A percentile compares a stretch with the other conserved stretches of the same genome.
Evolutionary conservation across 139 green algal species (phyloP).

Genomic region (Limnomonas spitsbergensis): DNA sequence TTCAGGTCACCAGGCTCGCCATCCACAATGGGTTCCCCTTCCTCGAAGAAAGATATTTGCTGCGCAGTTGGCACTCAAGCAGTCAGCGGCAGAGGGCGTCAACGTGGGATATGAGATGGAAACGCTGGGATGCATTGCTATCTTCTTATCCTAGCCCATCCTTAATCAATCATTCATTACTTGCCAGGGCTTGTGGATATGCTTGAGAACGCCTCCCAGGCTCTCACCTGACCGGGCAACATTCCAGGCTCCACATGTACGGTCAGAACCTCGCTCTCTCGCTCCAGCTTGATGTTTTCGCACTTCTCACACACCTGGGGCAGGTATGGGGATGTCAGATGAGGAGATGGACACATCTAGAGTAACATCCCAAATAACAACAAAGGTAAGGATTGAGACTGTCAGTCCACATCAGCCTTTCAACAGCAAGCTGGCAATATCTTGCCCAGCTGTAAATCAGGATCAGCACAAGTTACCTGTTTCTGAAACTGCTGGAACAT

Average conservation of each 20-base stretch:
- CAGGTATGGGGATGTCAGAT: background rate
- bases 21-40: slow-evolving; percentile 90
- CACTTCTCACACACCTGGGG: slow-evolving; percentile 86
- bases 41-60: slow-evolving; percentile 91
- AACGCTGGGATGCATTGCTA: too few relatives aligned
- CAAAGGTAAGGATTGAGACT: too few relatives aligned
- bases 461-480: slow-evolving; percentile 54
- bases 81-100: background rate
- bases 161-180: background rate
- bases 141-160: too few relatives aligned
- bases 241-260: slow-evolving; percentile 93
- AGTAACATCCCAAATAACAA: too few relatives aligned
- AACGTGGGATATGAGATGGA: too few relatives aligned
- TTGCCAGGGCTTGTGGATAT: background rate
- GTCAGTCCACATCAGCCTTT: too few relatives aligned
- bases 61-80: slow-evolving; percentile 10
- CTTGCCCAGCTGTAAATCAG: too few relatives aligned
- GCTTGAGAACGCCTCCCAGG: too few relatives aligned
- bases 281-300: slow-evolving; percentile 80
- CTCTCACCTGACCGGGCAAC: slow-evolving; percentile 64
- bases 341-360: too few relatives aligned
- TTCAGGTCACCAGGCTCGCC: slow-evolving; percentile 94
- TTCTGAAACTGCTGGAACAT: slow-evolving; percentile 98
- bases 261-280: slow-evolving; percentile 71
- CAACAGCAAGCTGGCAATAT: too few relatives aligned